Evolutionary conservation across 441 rosid species (phyloP).

Genomic region (Adansonia gregorii): DNA sequence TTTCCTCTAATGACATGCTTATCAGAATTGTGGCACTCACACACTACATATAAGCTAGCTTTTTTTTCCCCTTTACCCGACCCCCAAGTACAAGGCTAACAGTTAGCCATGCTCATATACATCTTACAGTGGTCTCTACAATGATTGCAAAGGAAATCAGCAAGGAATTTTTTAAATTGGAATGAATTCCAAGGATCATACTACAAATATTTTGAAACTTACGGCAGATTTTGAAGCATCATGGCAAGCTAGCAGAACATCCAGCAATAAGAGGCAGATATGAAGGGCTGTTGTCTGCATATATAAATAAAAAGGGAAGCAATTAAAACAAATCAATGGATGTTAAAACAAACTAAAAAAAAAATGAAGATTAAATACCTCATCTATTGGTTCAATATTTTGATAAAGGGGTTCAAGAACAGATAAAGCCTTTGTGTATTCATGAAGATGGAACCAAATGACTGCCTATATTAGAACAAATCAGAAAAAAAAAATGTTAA

Average conservation of each 20-base stretch:
- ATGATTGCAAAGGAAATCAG: neutral
- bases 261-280: slow-evolving; percentile 84
- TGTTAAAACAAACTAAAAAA: slow-evolving; percentile 15
- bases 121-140: slow-evolving; percentile 13
- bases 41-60: neutral
- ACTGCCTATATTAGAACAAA: slow-evolving; percentile 63
- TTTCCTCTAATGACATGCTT: neutral
- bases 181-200: slow-evolving; percentile 7
- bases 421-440: slow-evolving; percentile 77
- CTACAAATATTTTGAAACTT: slow-evolving; percentile 39
- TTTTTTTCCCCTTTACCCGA: neutral
- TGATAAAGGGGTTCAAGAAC: slow-evolving; percentile 75
- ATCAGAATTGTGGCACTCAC: neutral
- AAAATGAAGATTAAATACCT: slow-evolving; percentile 52
- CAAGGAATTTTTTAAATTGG: neutral
- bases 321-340: slow-evolving; percentile 27
- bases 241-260: slow-evolving; percentile 78
- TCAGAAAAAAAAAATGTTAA: slow-evolving; percentile 31
- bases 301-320: slow-evolving; percentile 31
- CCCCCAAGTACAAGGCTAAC: slow-evolving; percentile 15
- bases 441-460: slow-evolving; percentile 91
- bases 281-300: slow-evolving; percentile 89
- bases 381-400: slow-evolving; percentile 85
- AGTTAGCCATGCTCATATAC: slow-evolving; percentile 8
- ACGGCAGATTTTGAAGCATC: slow-evolving; percentile 83